Conservation (phyloP, 2,329 filamentous ascomycete species). For the Aspergillus oerlinghausenensis region DNA sequence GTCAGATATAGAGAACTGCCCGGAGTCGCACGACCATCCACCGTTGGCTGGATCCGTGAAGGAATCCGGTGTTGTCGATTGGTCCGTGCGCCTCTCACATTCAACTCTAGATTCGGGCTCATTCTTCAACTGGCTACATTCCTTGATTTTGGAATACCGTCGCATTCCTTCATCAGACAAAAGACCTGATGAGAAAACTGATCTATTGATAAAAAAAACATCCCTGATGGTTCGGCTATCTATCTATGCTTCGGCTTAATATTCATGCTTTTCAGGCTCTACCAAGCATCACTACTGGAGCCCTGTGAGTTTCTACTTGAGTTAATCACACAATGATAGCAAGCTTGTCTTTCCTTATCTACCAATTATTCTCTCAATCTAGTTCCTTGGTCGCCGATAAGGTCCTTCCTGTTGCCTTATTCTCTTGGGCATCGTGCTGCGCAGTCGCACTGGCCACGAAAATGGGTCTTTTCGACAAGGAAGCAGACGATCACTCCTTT, state of each 20-base stretch:
- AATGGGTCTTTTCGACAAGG: background rate
- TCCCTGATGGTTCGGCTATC: background rate
- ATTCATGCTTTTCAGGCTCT: background rate
- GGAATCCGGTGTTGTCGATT: conserved; percentile 1
- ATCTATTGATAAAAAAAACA: background rate
- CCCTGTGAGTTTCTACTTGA: background rate
- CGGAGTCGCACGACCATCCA: background rate
- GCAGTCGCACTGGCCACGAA: background rate
- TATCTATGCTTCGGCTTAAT: background rate
- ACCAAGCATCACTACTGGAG: background rate
- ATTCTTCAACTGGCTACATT: background rate
- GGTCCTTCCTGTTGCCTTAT: background rate
- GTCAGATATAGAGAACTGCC: background rate
- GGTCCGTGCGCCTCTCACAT: conserved; percentile 12
- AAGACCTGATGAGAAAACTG: background rate
- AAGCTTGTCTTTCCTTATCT: background rate
- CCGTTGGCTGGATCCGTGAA: background rate
- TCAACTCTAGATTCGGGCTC: background rate
- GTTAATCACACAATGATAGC: background rate
- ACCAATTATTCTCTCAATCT: background rate
- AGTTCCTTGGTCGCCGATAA: background rate
- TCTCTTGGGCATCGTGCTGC: background rate
- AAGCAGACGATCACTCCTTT: background rate
- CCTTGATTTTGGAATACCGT: background rate
- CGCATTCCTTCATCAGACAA: background rate